phyloP scores from a whole-genome alignment of 2,329 filamentous ascomycete genomes.

The Teratosphaeria pseudoeucalypti region DNA sequence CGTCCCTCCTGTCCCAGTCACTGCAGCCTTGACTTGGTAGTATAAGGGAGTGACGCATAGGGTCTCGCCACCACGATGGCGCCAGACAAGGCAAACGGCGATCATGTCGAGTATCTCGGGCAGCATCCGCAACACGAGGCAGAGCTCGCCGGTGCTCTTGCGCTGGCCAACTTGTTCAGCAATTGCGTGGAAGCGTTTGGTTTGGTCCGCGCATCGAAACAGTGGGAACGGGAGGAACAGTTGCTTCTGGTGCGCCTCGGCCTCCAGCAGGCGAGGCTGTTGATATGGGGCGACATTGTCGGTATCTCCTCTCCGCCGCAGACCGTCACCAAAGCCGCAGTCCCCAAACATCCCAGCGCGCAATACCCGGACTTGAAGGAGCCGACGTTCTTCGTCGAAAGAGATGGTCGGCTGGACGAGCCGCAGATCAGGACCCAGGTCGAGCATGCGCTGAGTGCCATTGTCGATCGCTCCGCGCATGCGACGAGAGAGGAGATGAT shows the following conservation, averaged over 20 bases:
- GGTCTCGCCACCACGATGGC: slow-evolving; percentile 3
- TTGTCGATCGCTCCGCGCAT: slow-evolving; percentile 33
- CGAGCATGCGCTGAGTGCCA: slow-evolving; percentile 32
- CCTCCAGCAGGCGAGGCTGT: slow-evolving; percentile 37
- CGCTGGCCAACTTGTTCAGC: slow-evolving; percentile 36
- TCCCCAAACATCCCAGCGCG: slow-evolving; percentile 33
- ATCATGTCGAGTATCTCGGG: slow-evolving; percentile 19
- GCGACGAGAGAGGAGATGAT: slow-evolving; percentile 34
- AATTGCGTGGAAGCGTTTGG: slow-evolving; percentile 39
- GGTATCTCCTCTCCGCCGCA: slow-evolving; percentile 35
- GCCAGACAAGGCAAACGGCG: slow-evolving; percentile 9
- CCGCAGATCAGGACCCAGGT: slow-evolving; percentile 27
- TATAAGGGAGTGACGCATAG: not conserved
- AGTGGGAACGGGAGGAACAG: slow-evolving; percentile 34
- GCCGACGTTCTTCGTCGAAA: slow-evolving; percentile 34
- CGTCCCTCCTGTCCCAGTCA: not conserved
- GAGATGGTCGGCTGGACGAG: slow-evolving; percentile 35
- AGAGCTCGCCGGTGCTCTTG: slow-evolving; percentile 29
- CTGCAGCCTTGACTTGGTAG: not conserved
- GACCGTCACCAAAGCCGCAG: slow-evolving; percentile 33
- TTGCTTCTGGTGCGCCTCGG: slow-evolving; percentile 34
- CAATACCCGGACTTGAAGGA: slow-evolving; percentile 36
- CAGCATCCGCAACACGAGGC: slow-evolving; percentile 19
- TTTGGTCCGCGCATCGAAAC: slow-evolving; percentile 33
- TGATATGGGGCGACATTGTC: slow-evolving; percentile 40